phyloP scores from a whole-genome alignment of 305 asterid species.

The Fraxinus greggii region DNA sequence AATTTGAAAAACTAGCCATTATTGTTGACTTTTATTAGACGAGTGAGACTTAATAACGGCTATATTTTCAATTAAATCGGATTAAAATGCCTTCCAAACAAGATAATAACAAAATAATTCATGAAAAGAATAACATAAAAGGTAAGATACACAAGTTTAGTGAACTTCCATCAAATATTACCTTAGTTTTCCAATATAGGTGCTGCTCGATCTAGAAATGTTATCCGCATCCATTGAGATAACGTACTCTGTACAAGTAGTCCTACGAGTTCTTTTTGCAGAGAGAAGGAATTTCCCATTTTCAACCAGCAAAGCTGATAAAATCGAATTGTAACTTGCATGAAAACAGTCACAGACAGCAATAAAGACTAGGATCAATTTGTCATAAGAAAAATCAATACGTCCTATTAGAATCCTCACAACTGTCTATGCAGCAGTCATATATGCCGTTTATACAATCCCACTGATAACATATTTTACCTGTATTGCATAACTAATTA shows the following conservation, averaged over 20 bases:
- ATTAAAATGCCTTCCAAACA: too few relatives aligned
- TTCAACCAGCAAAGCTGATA: slow-evolving; percentile 53
- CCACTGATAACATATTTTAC: neutral
- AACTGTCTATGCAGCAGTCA: neutral
- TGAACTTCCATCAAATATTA: neutral
- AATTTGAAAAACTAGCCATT: too few relatives aligned
- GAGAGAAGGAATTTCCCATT: slow-evolving; percentile 64
- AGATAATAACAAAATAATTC: neutral
- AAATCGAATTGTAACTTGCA: neutral
- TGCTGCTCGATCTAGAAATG: slow-evolving; percentile 57
- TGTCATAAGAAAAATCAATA: neutral
- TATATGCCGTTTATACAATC: neutral
- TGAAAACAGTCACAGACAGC: neutral
- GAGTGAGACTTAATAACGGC: too few relatives aligned
- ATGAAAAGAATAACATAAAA: neutral
- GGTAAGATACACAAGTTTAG: neutral
- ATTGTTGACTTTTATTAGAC: too few relatives aligned
- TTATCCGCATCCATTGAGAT: slow-evolving; percentile 56
- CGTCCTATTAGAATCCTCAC: neutral
- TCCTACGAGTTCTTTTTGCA: slow-evolving; percentile 58
- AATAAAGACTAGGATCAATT: neutral
- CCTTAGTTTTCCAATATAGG: slow-evolving; percentile 59
- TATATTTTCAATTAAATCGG: too few relatives aligned
- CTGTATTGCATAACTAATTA: neutral
- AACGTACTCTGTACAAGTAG: slow-evolving; percentile 59